Evolutionary conservation across 257 asterid species (phyloP).

Genomic region (Buddleja alternifolia): DNA sequence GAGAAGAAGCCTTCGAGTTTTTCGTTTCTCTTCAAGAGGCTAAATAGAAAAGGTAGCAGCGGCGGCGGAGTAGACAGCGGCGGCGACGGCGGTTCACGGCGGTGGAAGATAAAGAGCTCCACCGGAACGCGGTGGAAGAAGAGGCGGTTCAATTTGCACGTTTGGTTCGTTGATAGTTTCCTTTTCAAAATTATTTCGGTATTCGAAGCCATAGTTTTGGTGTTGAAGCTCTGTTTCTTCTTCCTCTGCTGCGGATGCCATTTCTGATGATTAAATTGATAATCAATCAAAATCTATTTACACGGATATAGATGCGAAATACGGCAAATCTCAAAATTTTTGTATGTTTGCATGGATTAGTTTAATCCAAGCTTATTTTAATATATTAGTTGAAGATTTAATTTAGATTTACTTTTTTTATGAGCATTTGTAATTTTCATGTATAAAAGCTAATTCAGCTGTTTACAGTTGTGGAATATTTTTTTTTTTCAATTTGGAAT

Average conservation of each 20-base stretch:
- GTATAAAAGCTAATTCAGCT: too few relatives aligned
- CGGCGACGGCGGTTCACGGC: constrained; percentile 39
- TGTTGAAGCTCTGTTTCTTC: constrained; percentile 63
- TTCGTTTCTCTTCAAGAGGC: constrained; percentile 51
- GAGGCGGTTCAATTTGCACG: constrained; percentile 45
- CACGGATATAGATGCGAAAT: too few relatives aligned
- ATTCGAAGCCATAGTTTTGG: constrained; percentile 62
- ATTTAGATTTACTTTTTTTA: too few relatives aligned
- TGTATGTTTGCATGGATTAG: too few relatives aligned
- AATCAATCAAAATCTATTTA: not conserved
- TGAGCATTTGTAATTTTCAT: too few relatives aligned
- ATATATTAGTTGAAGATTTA: too few relatives aligned
- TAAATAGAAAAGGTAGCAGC: constrained; percentile 41
- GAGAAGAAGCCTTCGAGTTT: constrained; percentile 43
- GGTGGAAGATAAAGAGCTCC: constrained; percentile 52
- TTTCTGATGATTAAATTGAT: constrained; percentile 44
- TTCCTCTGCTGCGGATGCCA: constrained; percentile 82
- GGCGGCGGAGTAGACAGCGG: constrained; percentile 6
- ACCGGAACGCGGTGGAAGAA: constrained; percentile 84
- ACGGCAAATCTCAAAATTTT: too few relatives aligned
- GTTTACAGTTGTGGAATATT: too few relatives aligned
- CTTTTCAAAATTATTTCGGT: constrained; percentile 62
- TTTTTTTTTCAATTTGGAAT: too few relatives aligned
- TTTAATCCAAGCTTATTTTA: too few relatives aligned
- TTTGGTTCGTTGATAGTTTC: constrained; percentile 62